Conservation (phyloP, 164 flowering plant genomes). For the Magnolia changhungtana region DNA sequence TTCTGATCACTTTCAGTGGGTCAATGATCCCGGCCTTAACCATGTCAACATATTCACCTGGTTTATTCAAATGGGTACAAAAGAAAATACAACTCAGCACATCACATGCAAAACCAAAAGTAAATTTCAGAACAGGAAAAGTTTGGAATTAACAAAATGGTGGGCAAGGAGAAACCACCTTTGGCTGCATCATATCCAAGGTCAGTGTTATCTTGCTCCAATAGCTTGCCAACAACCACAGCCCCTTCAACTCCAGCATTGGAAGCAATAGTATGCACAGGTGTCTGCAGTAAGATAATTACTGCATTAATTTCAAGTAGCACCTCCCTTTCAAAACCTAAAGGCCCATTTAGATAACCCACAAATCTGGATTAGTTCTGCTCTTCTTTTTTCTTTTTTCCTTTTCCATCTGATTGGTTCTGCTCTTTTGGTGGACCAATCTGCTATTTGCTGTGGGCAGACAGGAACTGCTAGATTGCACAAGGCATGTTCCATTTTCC, state of each 20-base stretch:
- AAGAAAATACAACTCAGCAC: background rate
- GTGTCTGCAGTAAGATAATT: conserved; percentile 46
- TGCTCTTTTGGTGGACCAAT: no score
- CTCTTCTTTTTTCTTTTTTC: no score
- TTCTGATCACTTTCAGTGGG: conserved; percentile 94
- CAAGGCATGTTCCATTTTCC: no score
- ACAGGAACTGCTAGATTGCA: no score
- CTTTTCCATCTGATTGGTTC: no score
- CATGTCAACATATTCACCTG: conserved; percentile 97
- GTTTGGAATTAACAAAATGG: background rate
- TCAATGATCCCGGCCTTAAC: conserved; percentile 91
- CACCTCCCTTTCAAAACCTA: no score
- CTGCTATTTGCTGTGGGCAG: no score
- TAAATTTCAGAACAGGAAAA: background rate
- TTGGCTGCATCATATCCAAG: conserved; percentile 98
- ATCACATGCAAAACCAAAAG: background rate
- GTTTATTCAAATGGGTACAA: conserved; percentile 6
- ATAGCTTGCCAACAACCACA: conserved; percentile 89
- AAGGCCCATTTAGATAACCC: no score
- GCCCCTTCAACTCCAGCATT: conserved; percentile 99
- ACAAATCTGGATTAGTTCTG: no score
- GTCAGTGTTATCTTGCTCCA: conserved; percentile 83
- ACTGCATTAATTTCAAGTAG: background rate
- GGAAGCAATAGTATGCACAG: conserved; percentile 76
- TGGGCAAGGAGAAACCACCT: conserved; percentile 34